Evolutionary conservation across 2,329 filamentous ascomycete species (phyloP), one percentile per base, ranked within the genome.

Genomic region (Orbilia oligospora): DNA sequence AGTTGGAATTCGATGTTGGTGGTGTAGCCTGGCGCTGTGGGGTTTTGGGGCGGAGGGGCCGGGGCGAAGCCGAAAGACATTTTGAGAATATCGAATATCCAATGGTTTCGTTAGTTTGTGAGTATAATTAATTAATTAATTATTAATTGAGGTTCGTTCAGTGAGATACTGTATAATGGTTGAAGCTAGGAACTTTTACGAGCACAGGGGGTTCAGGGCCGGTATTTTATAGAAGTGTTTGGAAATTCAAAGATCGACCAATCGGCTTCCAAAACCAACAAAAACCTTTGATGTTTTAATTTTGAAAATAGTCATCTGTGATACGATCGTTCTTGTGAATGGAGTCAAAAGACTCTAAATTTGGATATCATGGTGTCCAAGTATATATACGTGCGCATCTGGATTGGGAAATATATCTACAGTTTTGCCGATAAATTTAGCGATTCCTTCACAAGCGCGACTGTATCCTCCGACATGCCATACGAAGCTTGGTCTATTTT

Each of bases 381-480:
- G 9, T 12, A 36, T 41, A 2, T 41, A 2, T 38, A 38, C n/a
- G n/a, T n/a, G n/a, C n/a, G n/a, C n/a, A 38, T 14, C 8, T 14
- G 36, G 8, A 38, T 38, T 9, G 12, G 12, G 12, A 10, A 38
- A 38, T 46, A 3, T 46, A 75, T 71, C 53, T 79, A 79, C 58
- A 79, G 41, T 27, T 79, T 72, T 3, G 76, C 33, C 30, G 64
- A 48, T 18, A 49, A 20, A 16, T 61, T 66, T 44, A 81, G 49
- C 16, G 82, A 82, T 55, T 91, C 88, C 51, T 88, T 87, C 5
- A 93, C 91, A 83, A 94, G 84, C 83, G 89, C 88, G 1, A 91
- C 87, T 0, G 90, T 91, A 38, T 87, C 86, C 82, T 91, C 87
- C 0, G 92, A 89, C 83, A 91, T 93, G 0, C 92, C 92, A 84